Base-by-base conservation (phyloP, 768 basidiomycete genomes). In the Russula virescens region DNA sequence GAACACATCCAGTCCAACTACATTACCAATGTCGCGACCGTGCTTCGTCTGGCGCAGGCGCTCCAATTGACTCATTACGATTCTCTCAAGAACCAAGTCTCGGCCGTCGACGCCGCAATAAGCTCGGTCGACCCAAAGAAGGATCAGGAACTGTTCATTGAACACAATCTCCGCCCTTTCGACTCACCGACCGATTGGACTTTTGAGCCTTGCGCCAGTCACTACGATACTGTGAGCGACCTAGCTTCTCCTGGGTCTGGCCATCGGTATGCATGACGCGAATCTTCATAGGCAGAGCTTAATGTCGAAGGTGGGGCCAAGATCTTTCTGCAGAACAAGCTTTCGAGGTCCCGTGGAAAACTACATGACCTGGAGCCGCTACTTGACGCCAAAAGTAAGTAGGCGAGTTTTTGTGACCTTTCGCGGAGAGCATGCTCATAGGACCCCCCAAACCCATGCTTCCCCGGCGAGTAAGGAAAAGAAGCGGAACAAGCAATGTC, bases 311-410 rank as follows among this genome's bases (percentile, higher is more conserved):
- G 81, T 23, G 81, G 80, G 9, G 85, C 91, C 0, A 92, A 89
- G 72, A 78, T 90, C 2, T 83, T 89, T 70, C 76, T 94, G 23
- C 91, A 94, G 75, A 94, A 94, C 71, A 88, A 86, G 65, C 79
- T 92, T 26, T 74, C 75, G 55, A 80, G 78, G 60, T 83, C 81
- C 60, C 79, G 82, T 59, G 75, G 72, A 38, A 91, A 88, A 74
- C 70, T 89, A n/a, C 69, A 76, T 55, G 90, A 92, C 66, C 71
- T 89, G 9, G 72, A 68, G n/a, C 78, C 84, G 5, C 67, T 85
- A 16, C 75, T 89, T 7, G 73, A 79, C n/a, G 67, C 79, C 8
- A 89, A 89, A 71, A 79, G 90, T 90, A 72, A 66, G 83, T 72
- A 5, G 26, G 34, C 28, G 50, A 19, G 31, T 9, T 48, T 43